A percentile compares a stretch with the other conserved stretches of the same genome.
Conservation (phyloP, 352 stramenopile species). For the Pythium dissotocum region DNA sequence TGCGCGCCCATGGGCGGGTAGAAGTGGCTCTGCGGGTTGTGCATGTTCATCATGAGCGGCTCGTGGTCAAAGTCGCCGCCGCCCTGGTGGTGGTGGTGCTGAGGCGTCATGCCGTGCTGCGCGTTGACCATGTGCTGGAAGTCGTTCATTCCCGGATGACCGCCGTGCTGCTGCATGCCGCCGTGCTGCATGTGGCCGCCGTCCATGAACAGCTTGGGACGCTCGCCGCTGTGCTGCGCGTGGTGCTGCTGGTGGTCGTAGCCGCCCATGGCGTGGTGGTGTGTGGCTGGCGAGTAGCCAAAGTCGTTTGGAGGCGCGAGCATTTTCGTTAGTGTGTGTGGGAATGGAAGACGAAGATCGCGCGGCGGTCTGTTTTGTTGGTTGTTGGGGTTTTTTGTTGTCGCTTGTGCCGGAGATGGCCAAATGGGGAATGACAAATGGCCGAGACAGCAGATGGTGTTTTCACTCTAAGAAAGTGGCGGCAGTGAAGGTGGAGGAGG, state of each 20-base stretch:
- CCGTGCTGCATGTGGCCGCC: slow-evolving; percentile 24
- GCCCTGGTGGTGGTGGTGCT: too few species aligned
- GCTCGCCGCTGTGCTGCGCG: slow-evolving; percentile 57
- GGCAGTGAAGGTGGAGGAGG: slow-evolving; percentile 1
- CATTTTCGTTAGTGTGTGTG: slow-evolving; percentile 26
- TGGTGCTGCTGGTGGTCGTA: slow-evolving; percentile 25
- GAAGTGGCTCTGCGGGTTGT: slow-evolving; percentile 49
- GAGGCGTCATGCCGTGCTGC: slow-evolving; percentile 38
- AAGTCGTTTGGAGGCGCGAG: slow-evolving; percentile 63
- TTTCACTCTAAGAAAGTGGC: slow-evolving; percentile 14
- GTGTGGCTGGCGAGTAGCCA: slow-evolving; percentile 50
- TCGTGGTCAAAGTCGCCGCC: slow-evolving; percentile 61
- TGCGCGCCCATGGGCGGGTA: slow-evolving; percentile 57
- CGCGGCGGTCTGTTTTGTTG: background rate
- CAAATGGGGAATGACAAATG: slow-evolving; percentile 83
- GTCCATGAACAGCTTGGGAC: slow-evolving; percentile 63
- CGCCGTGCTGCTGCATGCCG: slow-evolving; percentile 18
- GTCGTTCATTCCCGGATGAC: slow-evolving; percentile 30
- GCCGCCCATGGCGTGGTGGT: slow-evolving; percentile 30
- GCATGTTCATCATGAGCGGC: slow-evolving; percentile 72
- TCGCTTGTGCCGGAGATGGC: slow-evolving; percentile 32
- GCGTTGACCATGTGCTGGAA: slow-evolving; percentile 49
- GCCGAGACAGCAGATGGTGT: slow-evolving; percentile 47
- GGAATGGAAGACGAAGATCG: slow-evolving; percentile 11
- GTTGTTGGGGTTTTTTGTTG: background rate